Evolutionary conservation across 768 basidiomycete species (phyloP).

Genomic region (Rhizopogon vesiculosus): DNA sequence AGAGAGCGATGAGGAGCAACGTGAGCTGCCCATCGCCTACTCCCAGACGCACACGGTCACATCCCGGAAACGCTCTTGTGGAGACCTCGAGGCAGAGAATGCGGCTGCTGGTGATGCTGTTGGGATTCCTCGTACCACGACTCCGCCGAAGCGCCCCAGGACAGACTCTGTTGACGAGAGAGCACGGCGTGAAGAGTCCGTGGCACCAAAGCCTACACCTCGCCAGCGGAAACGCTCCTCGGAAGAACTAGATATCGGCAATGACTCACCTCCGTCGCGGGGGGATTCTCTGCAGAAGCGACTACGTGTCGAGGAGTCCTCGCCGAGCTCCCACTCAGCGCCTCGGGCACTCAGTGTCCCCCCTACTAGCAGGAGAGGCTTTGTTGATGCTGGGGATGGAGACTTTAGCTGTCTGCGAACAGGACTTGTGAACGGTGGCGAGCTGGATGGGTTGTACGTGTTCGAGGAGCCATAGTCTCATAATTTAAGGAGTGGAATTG

Average conservation of each 20-base stretch:
- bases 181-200: not conserved
- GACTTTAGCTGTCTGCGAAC: conserved; percentile 14
- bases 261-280: conserved; percentile 8
- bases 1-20: conserved; percentile 19
- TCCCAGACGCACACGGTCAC: conserved; percentile 10
- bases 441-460: conserved; percentile 27
- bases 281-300: conserved; percentile 19
- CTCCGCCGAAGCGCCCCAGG: conserved; percentile 39
- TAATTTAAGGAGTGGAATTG: conserved; percentile 1
- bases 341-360: conserved; percentile 12
- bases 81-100: conserved; percentile 30
- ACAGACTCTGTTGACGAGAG: conserved; percentile 8
- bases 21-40: conserved; percentile 3
- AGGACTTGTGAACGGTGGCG: conserved; percentile 25
- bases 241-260: conserved; percentile 37
- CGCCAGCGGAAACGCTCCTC: conserved; percentile 44
- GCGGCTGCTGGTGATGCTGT: not conserved
- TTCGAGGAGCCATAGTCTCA: conserved; percentile 14
- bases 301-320: conserved; percentile 18
- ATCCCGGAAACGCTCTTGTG: conserved; percentile 32
- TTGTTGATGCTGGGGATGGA: conserved; percentile 11
- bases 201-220: conserved; percentile 4
- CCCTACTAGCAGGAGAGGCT: conserved; percentile 7
- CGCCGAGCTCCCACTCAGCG: not conserved
- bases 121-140: conserved; percentile 15